A percentile compares a stretch with the other conserved stretches of the same genome.
These are phyloP conservation scores for Alternaria sp. DNA, from an alignment of 2,329 filamentous ascomycete genomes.

Conservation along the genomic window DNA sequence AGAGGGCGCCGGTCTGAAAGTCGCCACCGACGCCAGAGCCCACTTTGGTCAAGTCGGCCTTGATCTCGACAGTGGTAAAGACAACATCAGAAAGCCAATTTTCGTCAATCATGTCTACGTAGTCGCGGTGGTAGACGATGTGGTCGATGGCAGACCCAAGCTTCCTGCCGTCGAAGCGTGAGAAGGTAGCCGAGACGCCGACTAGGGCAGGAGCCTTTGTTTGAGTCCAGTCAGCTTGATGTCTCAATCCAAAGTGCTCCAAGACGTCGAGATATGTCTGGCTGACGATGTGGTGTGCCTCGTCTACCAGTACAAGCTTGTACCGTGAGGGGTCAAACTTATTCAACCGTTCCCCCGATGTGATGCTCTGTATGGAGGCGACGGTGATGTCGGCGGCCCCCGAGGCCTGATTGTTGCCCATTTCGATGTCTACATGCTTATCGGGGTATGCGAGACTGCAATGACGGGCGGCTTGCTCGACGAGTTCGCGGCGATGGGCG, in stretches of 20 bases:
- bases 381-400: conserved; percentile 91
- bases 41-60: conserved; percentile 79
- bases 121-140: conserved; percentile 93
- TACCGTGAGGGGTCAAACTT: conserved; percentile 84
- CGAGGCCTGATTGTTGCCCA: conserved; percentile 79
- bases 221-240: conserved; percentile 51
- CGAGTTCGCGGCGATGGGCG: conserved; percentile 89
- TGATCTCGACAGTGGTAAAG: conserved; percentile 90
- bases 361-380: conserved; percentile 86
- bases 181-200: conserved; percentile 85
- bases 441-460: conserved; percentile 81
- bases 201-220: conserved; percentile 66
- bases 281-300: conserved; percentile 96
- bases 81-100: conserved; percentile 92
- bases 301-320: conserved; percentile 93
- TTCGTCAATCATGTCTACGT: conserved; percentile 82
- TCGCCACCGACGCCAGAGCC: conserved; percentile 73
- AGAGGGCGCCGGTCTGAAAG: conserved; percentile 80
- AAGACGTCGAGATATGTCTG: conserved; percentile 78
- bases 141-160: conserved; percentile 89
- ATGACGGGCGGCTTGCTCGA: conserved; percentile 90
- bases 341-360: conserved; percentile 74
- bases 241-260: conserved; percentile 76
- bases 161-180: conserved; percentile 82
- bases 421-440: conserved; percentile 87